These are phyloP conservation scores for Diaporthe longicolla DNA, from an alignment of 2,329 filamentous ascomycete genomes.

Conservation along the genomic window DNA sequence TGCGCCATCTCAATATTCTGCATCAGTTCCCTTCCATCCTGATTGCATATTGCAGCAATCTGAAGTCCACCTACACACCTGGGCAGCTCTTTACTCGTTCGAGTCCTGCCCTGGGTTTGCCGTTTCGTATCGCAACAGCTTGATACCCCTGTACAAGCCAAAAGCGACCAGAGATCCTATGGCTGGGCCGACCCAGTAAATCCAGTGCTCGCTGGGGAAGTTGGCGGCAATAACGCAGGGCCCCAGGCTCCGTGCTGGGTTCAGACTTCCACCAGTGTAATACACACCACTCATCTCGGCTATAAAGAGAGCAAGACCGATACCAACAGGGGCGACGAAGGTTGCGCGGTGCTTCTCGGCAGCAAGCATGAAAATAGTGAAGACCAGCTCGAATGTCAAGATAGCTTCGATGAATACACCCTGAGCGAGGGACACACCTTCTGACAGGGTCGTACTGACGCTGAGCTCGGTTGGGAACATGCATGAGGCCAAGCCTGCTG, in stretches of 20 bases:
- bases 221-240: slow-evolving; percentile 58
- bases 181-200: slow-evolving; percentile 68
- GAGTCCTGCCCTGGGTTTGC: slow-evolving; percentile 29
- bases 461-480: slow-evolving; percentile 69
- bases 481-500: slow-evolving; percentile 69
- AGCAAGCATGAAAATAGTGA: slow-evolving; percentile 78
- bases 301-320: slow-evolving; percentile 80
- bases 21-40: background rate
- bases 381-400: slow-evolving; percentile 73
- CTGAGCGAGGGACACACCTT: slow-evolving; percentile 65
- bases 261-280: slow-evolving; percentile 64
- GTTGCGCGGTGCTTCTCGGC: slow-evolving; percentile 82
- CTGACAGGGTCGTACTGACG: slow-evolving; percentile 68
- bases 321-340: slow-evolving; percentile 78
- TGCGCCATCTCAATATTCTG: background rate
- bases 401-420: slow-evolving; percentile 79
- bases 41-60: too few species aligned
- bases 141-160: slow-evolving; percentile 65
- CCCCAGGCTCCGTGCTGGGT: slow-evolving; percentile 66
- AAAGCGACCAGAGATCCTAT: slow-evolving; percentile 64
- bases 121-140: slow-evolving; percentile 63
- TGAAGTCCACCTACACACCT: too few species aligned
- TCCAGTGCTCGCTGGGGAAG: slow-evolving; percentile 65
- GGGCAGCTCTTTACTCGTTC: background rate
- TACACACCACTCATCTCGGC: slow-evolving; percentile 60